Base-by-base conservation (phyloP, 2,329 filamentous ascomycete species). In the Verticillium zaregamsianum region DNA sequence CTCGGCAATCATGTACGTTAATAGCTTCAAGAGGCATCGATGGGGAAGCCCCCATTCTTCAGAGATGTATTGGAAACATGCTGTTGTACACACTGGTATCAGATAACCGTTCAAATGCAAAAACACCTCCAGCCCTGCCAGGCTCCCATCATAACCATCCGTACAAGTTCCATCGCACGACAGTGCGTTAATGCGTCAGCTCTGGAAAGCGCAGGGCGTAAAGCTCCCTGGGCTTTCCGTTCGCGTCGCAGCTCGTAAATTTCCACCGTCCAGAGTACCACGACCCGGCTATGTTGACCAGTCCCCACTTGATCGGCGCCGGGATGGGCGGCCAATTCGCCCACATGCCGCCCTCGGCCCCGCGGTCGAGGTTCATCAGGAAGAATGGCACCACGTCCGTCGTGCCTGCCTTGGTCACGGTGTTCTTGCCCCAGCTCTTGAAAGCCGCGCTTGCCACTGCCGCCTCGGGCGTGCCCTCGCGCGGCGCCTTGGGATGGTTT, bases 291-390 rank as follows among this genome's bases (percentile, higher is more conserved):
- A 88, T 71, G 67, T 87, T 88, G 39, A 83, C 77, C 64, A 90
- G 67, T 0, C 80, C 81, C 85, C 85, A 89, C 61, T 80, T 79
- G 63, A 89, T 79, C 3, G 83, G 80, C 5, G 76, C 78, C 1
- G 86, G 86, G 77, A 89, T 89, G 0, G 86, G 85, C 55, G 87
- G 87, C 86, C 86, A 90, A 66, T 81, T 80, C 14, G 77, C 78
- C 85, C 86, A 89, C 68, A 79, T 70, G 28, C 85, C 85, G 6
- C 82, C 82, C 72, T 90, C 87, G 15, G 76, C 79, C 3, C 81
- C 86, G 52, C 77, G 73, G 70, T 90, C 87, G 25, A 88, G 73
- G 68, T 89, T 89, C 65, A 88, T 72, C 61, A 89, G 69, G 75
- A 89, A 88, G 67, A 90, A 88, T 1, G 86, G 86, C 17, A 89